Evolutionary conservation across 2,329 filamentous ascomycete species (phyloP).

Genomic region (Ophiostoma himal-ulmi): DNA sequence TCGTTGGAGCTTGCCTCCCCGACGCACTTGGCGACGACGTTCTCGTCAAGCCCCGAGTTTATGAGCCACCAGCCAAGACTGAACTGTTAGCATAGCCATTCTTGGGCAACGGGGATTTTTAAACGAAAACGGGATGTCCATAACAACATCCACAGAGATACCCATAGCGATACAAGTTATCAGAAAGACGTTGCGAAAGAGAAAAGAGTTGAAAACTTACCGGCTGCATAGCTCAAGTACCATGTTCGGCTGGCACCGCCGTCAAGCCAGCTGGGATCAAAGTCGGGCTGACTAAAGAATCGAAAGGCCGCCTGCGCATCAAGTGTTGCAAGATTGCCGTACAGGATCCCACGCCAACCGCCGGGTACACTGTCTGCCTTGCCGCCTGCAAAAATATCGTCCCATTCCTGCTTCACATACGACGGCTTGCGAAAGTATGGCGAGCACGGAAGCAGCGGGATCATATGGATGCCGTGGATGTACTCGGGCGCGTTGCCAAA

Average conservation of each 20-base stretch:
- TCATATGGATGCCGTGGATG: slow-evolving; percentile 76
- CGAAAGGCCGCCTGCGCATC: slow-evolving; percentile 63
- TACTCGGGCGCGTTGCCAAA: slow-evolving; percentile 70
- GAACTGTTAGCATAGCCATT: neutral
- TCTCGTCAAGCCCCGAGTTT: neutral
- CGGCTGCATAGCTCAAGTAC: slow-evolving; percentile 75
- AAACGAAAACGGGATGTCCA: neutral
- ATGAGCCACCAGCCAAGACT: slow-evolving; percentile 6
- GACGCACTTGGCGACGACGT: neutral
- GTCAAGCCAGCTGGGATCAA: slow-evolving; percentile 66
- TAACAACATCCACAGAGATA: neutral
- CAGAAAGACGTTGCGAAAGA: neutral
- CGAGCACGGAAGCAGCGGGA: slow-evolving; percentile 65
- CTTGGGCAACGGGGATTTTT: neutral
- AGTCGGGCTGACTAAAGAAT: slow-evolving; percentile 65
- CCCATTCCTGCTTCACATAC: slow-evolving; percentile 82
- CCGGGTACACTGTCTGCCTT: slow-evolving; percentile 60
- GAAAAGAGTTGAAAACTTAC: slow-evolving; percentile 41
- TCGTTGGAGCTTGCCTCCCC: neutral
- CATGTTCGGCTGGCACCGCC: slow-evolving; percentile 78
- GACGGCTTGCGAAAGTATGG: slow-evolving; percentile 57
- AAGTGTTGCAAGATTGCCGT: slow-evolving; percentile 73
- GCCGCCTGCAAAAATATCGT: slow-evolving; percentile 66
- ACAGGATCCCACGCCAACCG: slow-evolving; percentile 82
- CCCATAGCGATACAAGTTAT: neutral